Evolutionary conservation across 129 eudicot species (phyloP).

Genomic region (Arctium minus): DNA sequence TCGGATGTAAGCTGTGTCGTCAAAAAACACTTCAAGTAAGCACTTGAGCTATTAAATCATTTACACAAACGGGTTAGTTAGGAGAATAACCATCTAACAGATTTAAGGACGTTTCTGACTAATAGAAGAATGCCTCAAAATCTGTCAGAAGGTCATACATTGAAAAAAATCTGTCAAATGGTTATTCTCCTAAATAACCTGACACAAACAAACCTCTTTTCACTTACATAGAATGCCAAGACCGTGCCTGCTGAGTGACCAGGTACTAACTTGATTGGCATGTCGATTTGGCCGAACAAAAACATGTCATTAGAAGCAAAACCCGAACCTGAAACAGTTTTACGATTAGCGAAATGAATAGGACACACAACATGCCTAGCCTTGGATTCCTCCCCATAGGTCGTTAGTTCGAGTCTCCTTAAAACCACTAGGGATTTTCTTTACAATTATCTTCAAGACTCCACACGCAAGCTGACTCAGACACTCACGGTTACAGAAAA

Average conservation of each 20-base stretch:
- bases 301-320: constrained; percentile 71
- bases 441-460: background rate
- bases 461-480: background rate
- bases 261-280: constrained; percentile 72
- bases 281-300: constrained; percentile 90
- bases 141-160: background rate
- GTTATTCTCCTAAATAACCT: background rate
- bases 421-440: background rate
- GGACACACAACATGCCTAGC: background rate
- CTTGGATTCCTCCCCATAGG: too few species aligned
- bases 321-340: constrained; percentile 48
- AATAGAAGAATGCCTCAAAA: background rate
- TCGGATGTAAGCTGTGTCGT: constrained; percentile 68
- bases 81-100: background rate
- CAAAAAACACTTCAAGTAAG: background rate
- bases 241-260: constrained; percentile 93
- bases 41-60: background rate
- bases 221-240: constrained; percentile 69
- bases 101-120: background rate
- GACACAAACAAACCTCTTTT: background rate
- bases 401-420: background rate
- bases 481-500: background rate
- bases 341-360: background rate
- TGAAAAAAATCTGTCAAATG: background rate
- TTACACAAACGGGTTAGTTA: background rate